These are phyloP conservation scores for Rhodotorula sp. DNA, from an alignment of 1,284 basidiomycete genomes.

Conservation along the genomic window DNA sequence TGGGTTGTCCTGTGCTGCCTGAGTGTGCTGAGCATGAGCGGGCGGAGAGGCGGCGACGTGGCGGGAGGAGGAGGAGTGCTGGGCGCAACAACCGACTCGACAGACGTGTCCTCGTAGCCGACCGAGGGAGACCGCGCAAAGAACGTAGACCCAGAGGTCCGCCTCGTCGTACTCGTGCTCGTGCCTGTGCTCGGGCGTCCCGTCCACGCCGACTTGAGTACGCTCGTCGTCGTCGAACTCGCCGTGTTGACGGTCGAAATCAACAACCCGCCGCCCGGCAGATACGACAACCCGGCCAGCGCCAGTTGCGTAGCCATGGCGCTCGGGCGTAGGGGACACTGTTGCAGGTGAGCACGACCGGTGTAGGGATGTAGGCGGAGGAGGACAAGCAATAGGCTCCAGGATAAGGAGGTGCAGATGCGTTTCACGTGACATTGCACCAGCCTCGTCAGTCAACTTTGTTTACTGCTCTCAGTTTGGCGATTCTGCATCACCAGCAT, in stretches of 20 bases:
- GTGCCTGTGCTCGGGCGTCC: too few species aligned
- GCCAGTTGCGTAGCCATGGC: background rate
- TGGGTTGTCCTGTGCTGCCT: background rate
- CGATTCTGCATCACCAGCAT: too few species aligned
- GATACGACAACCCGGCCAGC: background rate
- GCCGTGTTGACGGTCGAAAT: background rate
- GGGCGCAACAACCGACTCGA: background rate
- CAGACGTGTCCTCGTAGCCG: too few species aligned
- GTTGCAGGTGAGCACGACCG: too few species aligned
- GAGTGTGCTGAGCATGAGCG: constrained; percentile 1
- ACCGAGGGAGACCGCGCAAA: too few species aligned
- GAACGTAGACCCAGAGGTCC: too few species aligned
- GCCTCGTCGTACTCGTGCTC: background rate
- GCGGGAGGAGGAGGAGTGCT: background rate
- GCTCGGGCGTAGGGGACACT: background rate
- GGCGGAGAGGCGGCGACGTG: background rate
- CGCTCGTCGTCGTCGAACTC: background rate
- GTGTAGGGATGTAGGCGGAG: too few species aligned
- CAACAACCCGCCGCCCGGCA: background rate
- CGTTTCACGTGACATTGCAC: too few species aligned
- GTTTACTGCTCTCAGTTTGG: too few species aligned
- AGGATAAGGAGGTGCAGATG: too few species aligned
- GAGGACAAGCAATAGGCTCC: too few species aligned
- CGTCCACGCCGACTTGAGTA: background rate
- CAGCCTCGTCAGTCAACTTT: too few species aligned